Percentiles rank a stretch among this genome's conserved stretches.
Conservation (phyloP, 2,329 filamentous ascomycete genomes). For the Pseudodiploospora longispora region DNA sequence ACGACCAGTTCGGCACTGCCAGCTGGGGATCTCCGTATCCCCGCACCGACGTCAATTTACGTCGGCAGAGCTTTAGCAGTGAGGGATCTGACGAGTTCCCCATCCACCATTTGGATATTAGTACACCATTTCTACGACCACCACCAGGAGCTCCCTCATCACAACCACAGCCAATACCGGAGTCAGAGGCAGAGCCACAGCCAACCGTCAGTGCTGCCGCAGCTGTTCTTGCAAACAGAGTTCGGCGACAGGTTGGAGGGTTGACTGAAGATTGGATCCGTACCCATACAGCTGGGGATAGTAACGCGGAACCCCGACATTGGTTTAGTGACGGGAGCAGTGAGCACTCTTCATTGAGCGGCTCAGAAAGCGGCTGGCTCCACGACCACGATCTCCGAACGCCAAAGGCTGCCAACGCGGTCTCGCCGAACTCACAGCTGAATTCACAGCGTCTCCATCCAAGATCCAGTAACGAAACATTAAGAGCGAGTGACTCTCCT, state of each 20-base stretch:
- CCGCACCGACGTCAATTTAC: conserved; percentile 47
- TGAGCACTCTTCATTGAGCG: conserved; percentile 67
- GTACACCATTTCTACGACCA: conserved; percentile 54
- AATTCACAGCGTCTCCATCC: conserved; percentile 33
- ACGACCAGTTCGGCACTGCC: conserved; percentile 53
- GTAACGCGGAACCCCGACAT: conserved; percentile 61
- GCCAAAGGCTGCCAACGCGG: conserved; percentile 31
- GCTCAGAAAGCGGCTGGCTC: conserved; percentile 49
- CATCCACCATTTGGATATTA: conserved; percentile 53
- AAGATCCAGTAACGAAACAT: conserved; percentile 49
- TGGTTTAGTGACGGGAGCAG: conserved; percentile 72
- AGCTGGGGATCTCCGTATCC: conserved; percentile 92
- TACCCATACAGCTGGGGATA: conserved; percentile 67
- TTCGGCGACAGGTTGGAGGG: conserved; percentile 49
- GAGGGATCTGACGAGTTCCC: conserved; percentile 40
- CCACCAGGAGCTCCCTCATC: conserved; percentile 35
- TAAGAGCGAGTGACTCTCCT: conserved; percentile 29
- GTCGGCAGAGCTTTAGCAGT: conserved; percentile 47
- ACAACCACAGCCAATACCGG: neutral
- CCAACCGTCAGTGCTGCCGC: conserved; percentile 44
- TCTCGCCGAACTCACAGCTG: conserved; percentile 14
- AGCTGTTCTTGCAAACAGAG: conserved; percentile 56
- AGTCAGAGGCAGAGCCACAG: conserved; percentile 18
- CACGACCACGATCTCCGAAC: conserved; percentile 41
- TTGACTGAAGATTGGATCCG: conserved; percentile 82